Evolutionary conservation across 1,139 yeast genomes (phyloP), one percentile per base, ranked within the genome.

Genomic region (Candida tunisiensis): DNA sequence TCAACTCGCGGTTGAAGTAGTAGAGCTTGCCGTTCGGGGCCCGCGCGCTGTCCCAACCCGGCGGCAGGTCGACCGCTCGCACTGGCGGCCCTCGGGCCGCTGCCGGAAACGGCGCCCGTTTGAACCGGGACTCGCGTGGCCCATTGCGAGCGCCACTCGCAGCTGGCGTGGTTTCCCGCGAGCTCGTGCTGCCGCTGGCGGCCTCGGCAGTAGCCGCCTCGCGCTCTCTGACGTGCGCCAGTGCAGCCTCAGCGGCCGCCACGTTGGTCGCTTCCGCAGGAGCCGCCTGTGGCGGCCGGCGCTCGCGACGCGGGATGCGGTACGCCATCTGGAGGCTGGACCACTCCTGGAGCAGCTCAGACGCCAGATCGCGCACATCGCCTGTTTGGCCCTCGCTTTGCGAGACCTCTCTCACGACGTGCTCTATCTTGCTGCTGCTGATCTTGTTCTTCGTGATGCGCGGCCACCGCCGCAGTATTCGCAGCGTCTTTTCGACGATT

Each of bases 371-470:
- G 29, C 57, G 52, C 21, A 44, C 37, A 10, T 40, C 31, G 29
- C 38, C 33, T n/a, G 23, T 13, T 23, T 30, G 16, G 25, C 29
- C 24, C 23, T 30, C 8, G 19, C 26, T 32, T 12, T 34, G 32
- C 7, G 32, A 10, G 17, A 82, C 47, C 3, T 58, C 61, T 27
- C 55, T 48, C 5, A 83, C 65, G 12, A 70, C 65, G 22, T 62
- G 62, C 41, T 80, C 93, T 30, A 88, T 72, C 40, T 72, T 74
- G 12, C 91, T 73, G 30, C 75, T 68, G n/a, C 72, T 65, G 33
- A 88, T 77, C 42, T 82, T 77, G 51, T 82, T 83, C 39, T 73
- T 67, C 2, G 93, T 78, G 25, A 83, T 62, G 28, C 67, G 63
- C 4, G 96, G 96, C 85, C 94, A 79, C 30, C 59, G 57, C 20